A percentile compares a stretch with the other conserved stretches of the same genome.
These are phyloP conservation scores for Leptodontidium sp. DNA, from an alignment of 2,329 filamentous ascomycete genomes.

Conservation along the genomic window DNA sequence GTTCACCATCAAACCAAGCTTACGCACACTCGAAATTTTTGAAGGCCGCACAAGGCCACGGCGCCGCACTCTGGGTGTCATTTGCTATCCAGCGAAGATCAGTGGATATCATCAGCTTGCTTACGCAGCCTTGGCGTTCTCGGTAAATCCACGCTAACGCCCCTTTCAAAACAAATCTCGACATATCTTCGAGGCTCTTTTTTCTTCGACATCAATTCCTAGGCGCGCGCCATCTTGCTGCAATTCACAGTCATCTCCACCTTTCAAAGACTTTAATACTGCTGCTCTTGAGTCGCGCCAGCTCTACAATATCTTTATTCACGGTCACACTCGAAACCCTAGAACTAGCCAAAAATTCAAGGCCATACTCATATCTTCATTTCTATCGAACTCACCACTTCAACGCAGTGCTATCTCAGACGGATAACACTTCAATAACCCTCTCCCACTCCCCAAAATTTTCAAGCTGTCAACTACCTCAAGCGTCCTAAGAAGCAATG, in stretches of 20 bases:
- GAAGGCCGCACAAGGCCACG: too few relatives aligned
- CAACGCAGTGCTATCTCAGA: neutral
- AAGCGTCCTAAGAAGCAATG: neutral
- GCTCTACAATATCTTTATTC: neutral
- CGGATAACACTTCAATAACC: neutral
- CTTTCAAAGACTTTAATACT: too few relatives aligned
- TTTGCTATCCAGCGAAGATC: too few relatives aligned
- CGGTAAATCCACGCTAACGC: neutral
- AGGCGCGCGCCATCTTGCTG: too few relatives aligned
- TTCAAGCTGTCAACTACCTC: neutral
- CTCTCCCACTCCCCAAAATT: neutral
- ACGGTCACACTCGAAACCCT: neutral
- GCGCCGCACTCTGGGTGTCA: too few relatives aligned
- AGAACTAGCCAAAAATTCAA: neutral
- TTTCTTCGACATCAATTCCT: too few relatives aligned
- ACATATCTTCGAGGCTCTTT: too few relatives aligned
- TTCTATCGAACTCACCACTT: neutral
- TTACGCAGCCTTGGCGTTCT: neutral
- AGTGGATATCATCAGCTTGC: too few relatives aligned
- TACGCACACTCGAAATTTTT: too few relatives aligned
- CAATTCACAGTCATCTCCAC: too few relatives aligned
- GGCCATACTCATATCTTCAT: neutral
- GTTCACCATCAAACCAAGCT: too few relatives aligned
- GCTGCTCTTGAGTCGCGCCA: neutral
- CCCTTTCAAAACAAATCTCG: neutral